phyloP scores from a whole-genome alignment of 176 grass and related monocot species.

The Oryza officinalis region DNA sequence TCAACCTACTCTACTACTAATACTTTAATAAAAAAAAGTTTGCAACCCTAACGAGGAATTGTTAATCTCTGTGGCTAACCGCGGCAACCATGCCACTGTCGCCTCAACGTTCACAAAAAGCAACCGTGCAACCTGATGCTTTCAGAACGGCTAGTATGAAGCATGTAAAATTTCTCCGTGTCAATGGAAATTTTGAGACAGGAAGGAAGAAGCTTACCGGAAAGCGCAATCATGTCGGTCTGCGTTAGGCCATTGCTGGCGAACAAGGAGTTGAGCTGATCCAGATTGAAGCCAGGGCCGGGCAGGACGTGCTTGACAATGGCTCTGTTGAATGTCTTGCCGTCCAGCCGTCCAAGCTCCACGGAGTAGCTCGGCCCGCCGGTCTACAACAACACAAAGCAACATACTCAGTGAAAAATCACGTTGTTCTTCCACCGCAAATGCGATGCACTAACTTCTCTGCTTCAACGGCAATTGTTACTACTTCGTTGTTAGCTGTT shows the following conservation, averaged over 20 bases:
- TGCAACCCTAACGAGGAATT: not conserved
- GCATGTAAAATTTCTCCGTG: not conserved
- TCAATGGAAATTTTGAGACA: not conserved
- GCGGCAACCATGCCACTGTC: not conserved
- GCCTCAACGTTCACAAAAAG: not conserved
- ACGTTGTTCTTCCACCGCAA: not conserved
- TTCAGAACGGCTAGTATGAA: not conserved
- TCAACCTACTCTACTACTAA: conserved; percentile 1
- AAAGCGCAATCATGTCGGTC: conserved; percentile 80
- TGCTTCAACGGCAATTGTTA: too few species aligned
- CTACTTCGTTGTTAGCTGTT: not conserved
- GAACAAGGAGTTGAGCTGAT: conserved; percentile 70
- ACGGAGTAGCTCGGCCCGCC: conserved; percentile 70
- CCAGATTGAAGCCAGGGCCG: conserved; percentile 61
- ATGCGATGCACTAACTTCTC: not conserved
- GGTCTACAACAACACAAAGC: not conserved
- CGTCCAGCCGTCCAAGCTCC: conserved; percentile 72
- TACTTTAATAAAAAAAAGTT: not conserved
- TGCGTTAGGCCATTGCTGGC: conserved; percentile 68
- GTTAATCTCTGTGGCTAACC: not conserved
- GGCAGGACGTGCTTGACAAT: conserved; percentile 79
- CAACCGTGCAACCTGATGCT: not conserved
- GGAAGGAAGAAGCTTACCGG: conserved; percentile 31
- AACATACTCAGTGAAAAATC: not conserved
- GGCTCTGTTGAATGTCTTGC: conserved; percentile 60